Conservation (phyloP, 768 basidiomycete species). For the Boletus insuetus region DNA sequence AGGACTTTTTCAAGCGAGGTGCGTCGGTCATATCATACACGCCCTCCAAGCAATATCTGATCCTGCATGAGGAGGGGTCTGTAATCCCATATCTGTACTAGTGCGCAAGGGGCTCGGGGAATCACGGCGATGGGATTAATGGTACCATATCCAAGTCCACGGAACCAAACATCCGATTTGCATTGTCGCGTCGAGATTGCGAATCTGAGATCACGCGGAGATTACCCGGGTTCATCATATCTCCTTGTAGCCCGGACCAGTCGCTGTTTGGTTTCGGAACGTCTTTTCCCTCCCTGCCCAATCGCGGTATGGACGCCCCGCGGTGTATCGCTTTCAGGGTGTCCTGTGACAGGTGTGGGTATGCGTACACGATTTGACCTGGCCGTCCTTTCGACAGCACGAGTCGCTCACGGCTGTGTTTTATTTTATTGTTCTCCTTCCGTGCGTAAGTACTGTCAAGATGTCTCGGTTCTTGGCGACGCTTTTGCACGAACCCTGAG, state of each 20-base stretch:
- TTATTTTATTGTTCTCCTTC: no score
- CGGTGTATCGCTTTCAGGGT: not conserved
- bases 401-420: no score
- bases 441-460: no score
- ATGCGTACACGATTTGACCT: not conserved
- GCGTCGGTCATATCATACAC: conserved; percentile 10
- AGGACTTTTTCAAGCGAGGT: not conserved
- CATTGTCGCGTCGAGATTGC: conserved; percentile 19
- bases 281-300: not conserved
- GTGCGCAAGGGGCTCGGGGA: not conserved
- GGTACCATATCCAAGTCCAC: conserved; percentile 5
- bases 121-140: not conserved
- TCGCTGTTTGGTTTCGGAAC: not conserved
- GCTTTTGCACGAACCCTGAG: no score
- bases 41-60: not conserved
- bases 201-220: conserved; percentile 27
- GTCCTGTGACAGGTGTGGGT: not conserved
- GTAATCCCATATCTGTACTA: not conserved
- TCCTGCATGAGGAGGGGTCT: not conserved
- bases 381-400: no score
- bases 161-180: conserved; percentile 20
- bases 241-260: conserved; percentile 16
- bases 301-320: not conserved
- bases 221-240: conserved; percentile 11
- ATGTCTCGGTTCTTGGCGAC: no score